Evolutionary conservation across 306 rosid genomes (phyloP).

Genomic region (Cercis canadensis): DNA sequence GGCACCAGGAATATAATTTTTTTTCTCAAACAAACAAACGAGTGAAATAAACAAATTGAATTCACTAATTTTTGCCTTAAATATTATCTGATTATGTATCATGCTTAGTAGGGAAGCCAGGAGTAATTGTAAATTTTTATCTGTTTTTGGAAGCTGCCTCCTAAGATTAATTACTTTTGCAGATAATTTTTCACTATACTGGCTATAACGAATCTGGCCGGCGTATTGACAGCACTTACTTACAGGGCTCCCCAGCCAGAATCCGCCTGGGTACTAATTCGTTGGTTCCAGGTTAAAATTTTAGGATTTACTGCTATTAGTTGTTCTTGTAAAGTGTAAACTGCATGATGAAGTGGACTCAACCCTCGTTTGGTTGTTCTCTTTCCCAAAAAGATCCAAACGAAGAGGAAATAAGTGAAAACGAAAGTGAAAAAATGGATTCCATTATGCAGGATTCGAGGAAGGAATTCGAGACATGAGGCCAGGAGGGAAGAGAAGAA

Average conservation of each 20-base stretch:
- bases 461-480: conserved; percentile 93
- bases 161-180: conserved; percentile 37
- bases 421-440: conserved; percentile 13
- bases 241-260: conserved; percentile 90
- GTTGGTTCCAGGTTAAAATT: conserved; percentile 84
- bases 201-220: conserved; percentile 98
- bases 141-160: not conserved
- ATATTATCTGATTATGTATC: not conserved
- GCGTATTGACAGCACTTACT: conserved; percentile 92
- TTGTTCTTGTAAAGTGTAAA: conserved; percentile 21
- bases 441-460: conserved; percentile 80
- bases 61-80: conserved; percentile 10
- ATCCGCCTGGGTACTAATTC: conserved; percentile 92
- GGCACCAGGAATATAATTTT: not conserved
- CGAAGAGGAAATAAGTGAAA: conserved; percentile 1
- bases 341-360: conserved; percentile 2
- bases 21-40: no score
- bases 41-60: not conserved
- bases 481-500: conserved; percentile 96
- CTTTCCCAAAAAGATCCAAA: conserved; percentile 4
- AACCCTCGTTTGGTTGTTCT: conserved; percentile 19
- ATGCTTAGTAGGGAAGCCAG: not conserved
- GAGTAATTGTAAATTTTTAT: not conserved
- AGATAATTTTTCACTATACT: conserved; percentile 90
- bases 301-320: conserved; percentile 9